phyloP scores from a whole-genome alignment of 768 basidiomycete genomes.

The Amanita subjunquillea region DNA sequence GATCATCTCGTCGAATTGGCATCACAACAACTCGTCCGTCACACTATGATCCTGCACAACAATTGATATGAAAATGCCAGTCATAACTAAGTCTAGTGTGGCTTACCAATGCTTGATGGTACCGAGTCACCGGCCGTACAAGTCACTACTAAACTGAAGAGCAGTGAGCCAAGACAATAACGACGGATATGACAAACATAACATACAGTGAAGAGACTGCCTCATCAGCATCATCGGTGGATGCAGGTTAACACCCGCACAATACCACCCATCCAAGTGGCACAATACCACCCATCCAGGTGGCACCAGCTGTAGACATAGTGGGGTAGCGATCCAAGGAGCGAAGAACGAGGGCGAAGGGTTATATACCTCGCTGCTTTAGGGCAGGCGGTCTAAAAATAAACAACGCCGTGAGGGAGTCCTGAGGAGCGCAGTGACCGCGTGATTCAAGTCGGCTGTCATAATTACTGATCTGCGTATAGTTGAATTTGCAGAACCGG shows the following conservation, averaged over 20 bases:
- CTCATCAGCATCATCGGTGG: background rate
- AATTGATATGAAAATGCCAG: too few species aligned
- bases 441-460: background rate
- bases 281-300: too few species aligned
- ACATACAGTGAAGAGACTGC: background rate
- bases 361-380: constrained; percentile 14
- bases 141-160: too few species aligned
- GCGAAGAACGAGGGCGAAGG: constrained; percentile 4
- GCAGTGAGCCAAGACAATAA: too few species aligned
- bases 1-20: too few species aligned
- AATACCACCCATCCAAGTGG: too few species aligned
- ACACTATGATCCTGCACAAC: too few species aligned
- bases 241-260: too few species aligned
- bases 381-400: constrained; percentile 8
- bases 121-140: too few species aligned
- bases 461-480: background rate
- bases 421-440: background rate
- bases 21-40: too few species aligned
- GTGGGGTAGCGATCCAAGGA: background rate
- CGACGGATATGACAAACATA: background rate
- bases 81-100: too few species aligned
- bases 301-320: background rate
- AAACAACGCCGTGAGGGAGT: background rate
- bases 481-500: background rate
- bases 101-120: too few species aligned